These are phyloP conservation scores for Chaetomiaceae sp. DNA, from an alignment of 2,329 filamentous ascomycete species.

Conservation along the genomic window DNA sequence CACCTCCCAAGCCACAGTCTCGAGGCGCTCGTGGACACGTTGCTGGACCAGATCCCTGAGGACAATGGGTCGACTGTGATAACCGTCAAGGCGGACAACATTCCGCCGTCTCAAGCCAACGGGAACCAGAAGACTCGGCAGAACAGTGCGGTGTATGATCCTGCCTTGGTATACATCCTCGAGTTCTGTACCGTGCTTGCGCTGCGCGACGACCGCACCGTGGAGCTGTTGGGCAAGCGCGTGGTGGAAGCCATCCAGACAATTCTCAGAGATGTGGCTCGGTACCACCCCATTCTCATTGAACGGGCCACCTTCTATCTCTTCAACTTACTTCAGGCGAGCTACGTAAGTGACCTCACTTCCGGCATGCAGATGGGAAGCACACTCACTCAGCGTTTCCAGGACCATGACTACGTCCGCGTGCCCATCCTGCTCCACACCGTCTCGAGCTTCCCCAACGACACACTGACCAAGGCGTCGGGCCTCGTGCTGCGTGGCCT, in stretches of 20 bases:
- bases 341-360: slow-evolving; percentile 67
- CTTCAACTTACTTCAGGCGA: slow-evolving; percentile 70
- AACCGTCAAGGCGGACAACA: slow-evolving; percentile 79
- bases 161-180: slow-evolving; percentile 80
- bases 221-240: slow-evolving; percentile 67
- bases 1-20: slow-evolving; percentile 34
- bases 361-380: background rate
- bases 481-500: slow-evolving; percentile 72
- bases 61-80: slow-evolving; percentile 73
- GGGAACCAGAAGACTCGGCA: slow-evolving; percentile 48
- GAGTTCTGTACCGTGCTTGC: slow-evolving; percentile 82
- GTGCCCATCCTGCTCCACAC: slow-evolving; percentile 87
- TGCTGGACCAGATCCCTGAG: slow-evolving; percentile 82
- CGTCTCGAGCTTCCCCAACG: slow-evolving; percentile 79
- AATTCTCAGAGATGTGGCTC: slow-evolving; percentile 70
- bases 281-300: slow-evolving; percentile 75
- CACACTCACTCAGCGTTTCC: slow-evolving; percentile 25
- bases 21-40: slow-evolving; percentile 55
- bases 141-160: slow-evolving; percentile 67
- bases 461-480: slow-evolving; percentile 69
- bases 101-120: slow-evolving; percentile 54
- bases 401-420: slow-evolving; percentile 87
- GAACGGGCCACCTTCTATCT: slow-evolving; percentile 84
- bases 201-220: slow-evolving; percentile 66
- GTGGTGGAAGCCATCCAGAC: slow-evolving; percentile 76